Evolutionary conservation across 768 basidiomycete genomes (phyloP).

Genomic region (Serendipita indica): DNA sequence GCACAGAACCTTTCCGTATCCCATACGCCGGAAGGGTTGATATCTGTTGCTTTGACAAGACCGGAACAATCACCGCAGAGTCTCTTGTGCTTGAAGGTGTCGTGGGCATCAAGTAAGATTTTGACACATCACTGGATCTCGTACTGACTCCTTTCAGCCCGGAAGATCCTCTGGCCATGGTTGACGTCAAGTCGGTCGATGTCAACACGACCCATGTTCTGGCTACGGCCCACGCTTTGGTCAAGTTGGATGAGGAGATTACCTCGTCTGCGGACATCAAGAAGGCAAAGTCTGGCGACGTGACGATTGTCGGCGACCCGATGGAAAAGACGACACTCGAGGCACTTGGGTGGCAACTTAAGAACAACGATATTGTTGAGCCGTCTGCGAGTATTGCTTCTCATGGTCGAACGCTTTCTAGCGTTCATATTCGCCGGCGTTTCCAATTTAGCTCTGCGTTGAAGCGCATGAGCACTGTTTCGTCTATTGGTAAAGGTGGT

Average conservation of each 20-base stretch:
- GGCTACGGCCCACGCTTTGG: constrained; percentile 89
- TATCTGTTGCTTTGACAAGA: constrained; percentile 99
- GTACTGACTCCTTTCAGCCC: constrained; percentile 28
- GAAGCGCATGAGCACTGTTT: constrained; percentile 93
- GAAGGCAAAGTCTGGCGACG: constrained; percentile 21
- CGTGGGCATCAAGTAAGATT: constrained; percentile 79
- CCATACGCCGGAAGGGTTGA: constrained; percentile 92
- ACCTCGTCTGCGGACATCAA: not conserved
- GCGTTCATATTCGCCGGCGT: constrained; percentile 66
- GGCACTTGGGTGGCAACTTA: constrained; percentile 75
- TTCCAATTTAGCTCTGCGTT: constrained; percentile 97
- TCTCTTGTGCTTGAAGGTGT: constrained; percentile 90
- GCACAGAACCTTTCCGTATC: constrained; percentile 97
- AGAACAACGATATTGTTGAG: constrained; percentile 24
- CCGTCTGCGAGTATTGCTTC: not conserved
- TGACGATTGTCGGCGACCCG: constrained; percentile 87
- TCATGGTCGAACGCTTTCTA: constrained; percentile 18
- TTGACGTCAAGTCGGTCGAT: constrained; percentile 61
- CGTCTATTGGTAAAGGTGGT: constrained; percentile 45
- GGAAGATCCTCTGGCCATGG: constrained; percentile 45
- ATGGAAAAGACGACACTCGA: constrained; percentile 98
- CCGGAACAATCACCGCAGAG: constrained; percentile 95
- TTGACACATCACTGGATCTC: constrained; percentile 12
- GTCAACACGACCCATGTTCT: constrained; percentile 75
- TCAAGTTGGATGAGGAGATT: constrained; percentile 62